phyloP scores from a whole-genome alignment of 2,329 filamentous ascomycete species.

The Claviceps sp. region DNA sequence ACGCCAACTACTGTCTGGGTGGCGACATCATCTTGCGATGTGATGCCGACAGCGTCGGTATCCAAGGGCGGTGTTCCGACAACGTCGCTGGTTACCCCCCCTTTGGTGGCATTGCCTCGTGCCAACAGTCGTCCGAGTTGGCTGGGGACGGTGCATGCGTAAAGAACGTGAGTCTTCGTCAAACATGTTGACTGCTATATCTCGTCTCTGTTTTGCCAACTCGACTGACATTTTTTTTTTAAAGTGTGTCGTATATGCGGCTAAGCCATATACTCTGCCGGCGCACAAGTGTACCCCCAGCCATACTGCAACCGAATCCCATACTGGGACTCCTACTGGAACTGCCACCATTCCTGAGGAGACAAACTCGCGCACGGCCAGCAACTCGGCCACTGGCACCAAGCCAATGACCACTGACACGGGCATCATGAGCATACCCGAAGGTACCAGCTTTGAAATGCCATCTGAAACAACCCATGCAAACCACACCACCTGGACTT shows the following conservation, averaged over 20 bases:
- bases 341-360: too few relatives aligned
- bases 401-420: not conserved
- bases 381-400: not conserved
- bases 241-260: slow-evolving; percentile 30
- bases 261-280: slow-evolving; percentile 24
- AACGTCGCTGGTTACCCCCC: slow-evolving; percentile 31
- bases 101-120: slow-evolving; percentile 21
- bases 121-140: slow-evolving; percentile 25
- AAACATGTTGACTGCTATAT: too few relatives aligned
- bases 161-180: slow-evolving; percentile 26
- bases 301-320: slow-evolving; percentile 7
- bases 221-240: not conserved
- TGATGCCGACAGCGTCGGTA: slow-evolving; percentile 22
- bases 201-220: too few relatives aligned
- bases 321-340: not conserved
- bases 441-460: slow-evolving; percentile 55
- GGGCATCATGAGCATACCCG: slow-evolving; percentile 8
- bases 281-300: slow-evolving; percentile 21
- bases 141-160: slow-evolving; percentile 33
- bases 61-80: slow-evolving; percentile 29
- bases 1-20: slow-evolving; percentile 29
- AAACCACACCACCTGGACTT: not conserved
- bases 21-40: slow-evolving; percentile 36
- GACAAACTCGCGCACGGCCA: not conserved
- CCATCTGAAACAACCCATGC: not conserved